These are phyloP conservation scores for Aspergillus novoparasiticus DNA, from an alignment of 2,329 filamentous ascomycete species.

Conservation along the genomic window DNA sequence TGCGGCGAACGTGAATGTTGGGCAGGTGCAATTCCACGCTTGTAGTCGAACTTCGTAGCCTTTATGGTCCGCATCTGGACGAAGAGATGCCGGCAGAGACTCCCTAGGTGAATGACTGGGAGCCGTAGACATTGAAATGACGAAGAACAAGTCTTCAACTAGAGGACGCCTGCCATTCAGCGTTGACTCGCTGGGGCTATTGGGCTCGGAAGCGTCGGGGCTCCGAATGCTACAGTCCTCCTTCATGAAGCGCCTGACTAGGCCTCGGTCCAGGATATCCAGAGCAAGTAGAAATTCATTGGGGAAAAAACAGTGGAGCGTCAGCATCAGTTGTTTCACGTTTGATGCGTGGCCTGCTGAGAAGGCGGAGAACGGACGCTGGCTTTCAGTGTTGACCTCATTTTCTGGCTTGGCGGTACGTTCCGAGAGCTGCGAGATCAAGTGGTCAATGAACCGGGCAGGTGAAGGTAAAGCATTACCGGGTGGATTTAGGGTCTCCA, in stretches of 20 bases:
- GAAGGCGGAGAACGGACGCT: slow-evolving; percentile 9
- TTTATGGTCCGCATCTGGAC: slow-evolving; percentile 27
- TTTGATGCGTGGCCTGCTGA: slow-evolving; percentile 25
- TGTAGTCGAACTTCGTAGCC: slow-evolving; percentile 71
- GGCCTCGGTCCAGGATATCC: slow-evolving; percentile 78
- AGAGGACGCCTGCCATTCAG: background rate
- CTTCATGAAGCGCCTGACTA: slow-evolving; percentile 61
- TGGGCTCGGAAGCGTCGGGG: background rate
- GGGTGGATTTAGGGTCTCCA: background rate
- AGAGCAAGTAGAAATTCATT: slow-evolving; percentile 79
- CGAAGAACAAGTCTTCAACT: slow-evolving; percentile 57
- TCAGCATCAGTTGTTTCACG: slow-evolving; percentile 65
- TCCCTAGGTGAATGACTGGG: slow-evolving; percentile 24
- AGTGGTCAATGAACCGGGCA: slow-evolving; percentile 26
- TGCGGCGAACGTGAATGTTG: slow-evolving; percentile 75
- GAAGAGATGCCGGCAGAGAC: background rate
- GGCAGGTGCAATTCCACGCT: slow-evolving; percentile 89
- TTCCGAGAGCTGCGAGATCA: slow-evolving; percentile 21
- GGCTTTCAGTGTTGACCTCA: background rate
- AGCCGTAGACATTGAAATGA: slow-evolving; percentile 60
- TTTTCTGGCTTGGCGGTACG: background rate
- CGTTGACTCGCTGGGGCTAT: background rate
- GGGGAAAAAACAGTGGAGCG: slow-evolving; percentile 83
- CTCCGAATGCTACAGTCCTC: background rate
- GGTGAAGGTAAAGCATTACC: slow-evolving; percentile 5